A percentile compares a stretch with the other conserved stretches of the same genome.
Evolutionary conservation across 331 rosid genomes (phyloP).

Genomic region (Cydonia oblonga): DNA sequence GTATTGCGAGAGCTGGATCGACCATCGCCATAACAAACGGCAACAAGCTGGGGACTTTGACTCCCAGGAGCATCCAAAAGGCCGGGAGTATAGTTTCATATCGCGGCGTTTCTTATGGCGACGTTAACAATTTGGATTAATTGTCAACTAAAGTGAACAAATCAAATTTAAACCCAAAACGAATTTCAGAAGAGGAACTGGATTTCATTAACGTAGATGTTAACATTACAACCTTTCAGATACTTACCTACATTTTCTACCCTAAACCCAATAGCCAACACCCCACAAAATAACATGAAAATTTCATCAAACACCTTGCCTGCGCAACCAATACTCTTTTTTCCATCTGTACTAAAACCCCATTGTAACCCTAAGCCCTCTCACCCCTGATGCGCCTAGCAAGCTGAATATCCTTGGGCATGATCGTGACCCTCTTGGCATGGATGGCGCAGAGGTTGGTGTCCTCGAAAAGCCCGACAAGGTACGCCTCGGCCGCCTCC

Average conservation of each 20-base stretch:
- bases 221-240: neutral
- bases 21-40: constrained; percentile 14
- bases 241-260: neutral
- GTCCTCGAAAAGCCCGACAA: constrained; percentile 55
- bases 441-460: constrained; percentile 56
- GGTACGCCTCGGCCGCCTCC: constrained; percentile 54
- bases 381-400: constrained; percentile 69
- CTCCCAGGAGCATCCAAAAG: too few species aligned
- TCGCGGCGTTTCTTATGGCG: too few species aligned
- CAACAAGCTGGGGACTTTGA: constrained; percentile 4
- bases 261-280: neutral
- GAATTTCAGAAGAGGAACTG: too few species aligned
- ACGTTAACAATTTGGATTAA: too few species aligned
- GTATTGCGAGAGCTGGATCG: constrained; percentile 1
- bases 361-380: constrained; percentile 22
- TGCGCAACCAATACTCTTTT: neutral
- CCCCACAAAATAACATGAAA: neutral
- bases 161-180: too few species aligned
- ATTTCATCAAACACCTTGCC: neutral
- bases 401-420: constrained; percentile 68
- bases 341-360: neutral
- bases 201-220: neutral
- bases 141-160: too few species aligned
- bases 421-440: constrained; percentile 62
- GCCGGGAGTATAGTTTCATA: too few species aligned